Conservation (phyloP, 192 early-diverging fungal genomes). For the Rhizophagus prolifer region DNA sequence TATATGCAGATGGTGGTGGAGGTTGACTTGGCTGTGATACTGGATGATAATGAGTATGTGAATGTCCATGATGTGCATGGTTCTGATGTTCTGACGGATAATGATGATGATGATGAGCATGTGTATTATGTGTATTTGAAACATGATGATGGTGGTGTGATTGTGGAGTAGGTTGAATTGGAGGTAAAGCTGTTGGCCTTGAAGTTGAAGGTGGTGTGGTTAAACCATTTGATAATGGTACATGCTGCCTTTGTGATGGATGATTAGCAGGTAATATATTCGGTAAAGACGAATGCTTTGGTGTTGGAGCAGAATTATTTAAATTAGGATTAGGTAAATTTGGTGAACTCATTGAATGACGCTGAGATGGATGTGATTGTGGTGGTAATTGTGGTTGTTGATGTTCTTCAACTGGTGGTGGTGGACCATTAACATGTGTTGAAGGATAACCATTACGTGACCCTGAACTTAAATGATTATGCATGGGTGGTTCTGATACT, state of each 20-base stretch:
- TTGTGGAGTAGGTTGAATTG: constrained; percentile 3
- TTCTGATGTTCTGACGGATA: constrained; percentile 1
- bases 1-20: neutral
- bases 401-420: neutral
- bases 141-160: constrained; percentile 20
- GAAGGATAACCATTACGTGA: neutral
- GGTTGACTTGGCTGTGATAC: constrained; percentile 9
- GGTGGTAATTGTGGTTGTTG: neutral
- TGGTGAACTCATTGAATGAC: neutral
- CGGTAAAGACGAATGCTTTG: neutral
- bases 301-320: neutral
- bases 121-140: neutral
- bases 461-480: neutral
- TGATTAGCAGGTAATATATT: too few species aligned
- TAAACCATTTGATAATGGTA: neutral
- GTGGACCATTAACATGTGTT: neutral
- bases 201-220: constrained; percentile 5
- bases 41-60: constrained; percentile 17
- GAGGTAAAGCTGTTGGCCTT: constrained; percentile 7
- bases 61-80: neutral
- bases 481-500: neutral
- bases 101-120: constrained; percentile 23
- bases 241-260: neutral
- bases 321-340: neutral
- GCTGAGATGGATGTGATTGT: constrained; percentile 5